phyloP scores from a whole-genome alignment of 2,329 filamentous ascomycete genomes.

The Pezicula carpinea region DNA sequence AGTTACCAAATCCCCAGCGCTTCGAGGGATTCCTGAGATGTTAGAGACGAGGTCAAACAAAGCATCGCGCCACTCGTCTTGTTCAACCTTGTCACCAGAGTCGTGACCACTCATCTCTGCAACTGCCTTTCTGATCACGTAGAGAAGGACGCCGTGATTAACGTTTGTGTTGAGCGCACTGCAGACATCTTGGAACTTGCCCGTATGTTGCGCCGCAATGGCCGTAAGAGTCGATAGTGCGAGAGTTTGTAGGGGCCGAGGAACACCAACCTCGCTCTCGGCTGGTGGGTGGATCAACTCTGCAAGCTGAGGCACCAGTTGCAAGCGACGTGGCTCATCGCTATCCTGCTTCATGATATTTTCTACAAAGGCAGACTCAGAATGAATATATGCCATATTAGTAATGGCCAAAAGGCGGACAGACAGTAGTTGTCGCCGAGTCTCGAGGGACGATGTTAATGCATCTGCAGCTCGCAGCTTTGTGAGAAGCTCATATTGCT shows the following conservation, averaged over 20 bases:
- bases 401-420: constrained; percentile 82
- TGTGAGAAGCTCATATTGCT: constrained; percentile 80
- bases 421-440: constrained; percentile 71
- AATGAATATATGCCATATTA: constrained; percentile 86
- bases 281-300: constrained; percentile 84
- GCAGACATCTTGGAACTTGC: constrained; percentile 75
- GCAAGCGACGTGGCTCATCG: constrained; percentile 83
- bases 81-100: constrained; percentile 54
- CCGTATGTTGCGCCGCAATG: constrained; percentile 69
- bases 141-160: constrained; percentile 92
- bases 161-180: constrained; percentile 92
- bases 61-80: constrained; percentile 85
- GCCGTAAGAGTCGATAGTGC: constrained; percentile 79
- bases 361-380: constrained; percentile 76
- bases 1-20: constrained; percentile 78
- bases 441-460: constrained; percentile 58
- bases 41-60: constrained; percentile 84
- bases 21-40: constrained; percentile 68
- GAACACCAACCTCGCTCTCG: constrained; percentile 62
- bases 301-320: constrained; percentile 86
- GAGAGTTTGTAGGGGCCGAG: constrained; percentile 74
- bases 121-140: constrained; percentile 86
- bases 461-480: constrained; percentile 81
- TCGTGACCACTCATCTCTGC: constrained; percentile 68
- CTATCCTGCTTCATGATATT: constrained; percentile 82